Percentiles rank a stretch among this genome's conserved stretches.
phyloP scores from a whole-genome alignment of 1,284 basidiomycete species.

The Rhodotorula sp. region DNA sequence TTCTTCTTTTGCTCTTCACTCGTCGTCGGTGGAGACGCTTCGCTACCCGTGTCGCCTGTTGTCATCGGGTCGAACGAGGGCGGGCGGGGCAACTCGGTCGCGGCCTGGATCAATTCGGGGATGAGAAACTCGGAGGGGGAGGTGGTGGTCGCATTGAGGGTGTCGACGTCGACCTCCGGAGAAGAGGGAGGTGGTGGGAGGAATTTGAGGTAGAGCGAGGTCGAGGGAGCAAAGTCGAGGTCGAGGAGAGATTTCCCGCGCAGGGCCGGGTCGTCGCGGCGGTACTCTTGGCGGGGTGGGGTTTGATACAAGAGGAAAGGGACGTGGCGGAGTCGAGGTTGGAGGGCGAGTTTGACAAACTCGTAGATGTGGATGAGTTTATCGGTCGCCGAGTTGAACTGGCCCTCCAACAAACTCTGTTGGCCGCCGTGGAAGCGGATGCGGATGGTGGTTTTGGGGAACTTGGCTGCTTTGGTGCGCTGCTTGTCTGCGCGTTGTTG shows the following conservation, averaged over 20 bases:
- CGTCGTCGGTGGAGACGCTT: no score
- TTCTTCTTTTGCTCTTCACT: conserved; percentile 31
- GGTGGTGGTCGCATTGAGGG: conserved; percentile 33
- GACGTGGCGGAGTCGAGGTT: conserved; percentile 67
- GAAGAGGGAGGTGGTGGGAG: neutral
- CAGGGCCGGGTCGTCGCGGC: conserved; percentile 68
- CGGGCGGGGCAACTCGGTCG: conserved; percentile 63
- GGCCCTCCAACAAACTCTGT: conserved; percentile 74
- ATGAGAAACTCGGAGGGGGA: conserved; percentile 62
- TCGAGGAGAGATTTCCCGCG: conserved; percentile 66
- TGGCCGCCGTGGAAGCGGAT: conserved; percentile 69
- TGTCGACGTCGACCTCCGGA: conserved; percentile 3
- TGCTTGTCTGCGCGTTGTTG: conserved; percentile 54
- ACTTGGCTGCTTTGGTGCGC: conserved; percentile 63
- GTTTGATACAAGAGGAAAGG: conserved; percentile 79
- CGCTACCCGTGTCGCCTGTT: no score
- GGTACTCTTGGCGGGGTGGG: conserved; percentile 74
- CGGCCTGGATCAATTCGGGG: conserved; percentile 58
- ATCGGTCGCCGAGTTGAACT: conserved; percentile 65
- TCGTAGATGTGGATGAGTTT: conserved; percentile 78
- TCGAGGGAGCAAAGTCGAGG: conserved; percentile 74
- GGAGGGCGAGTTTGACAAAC: conserved; percentile 70
- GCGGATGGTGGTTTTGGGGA: conserved; percentile 80
- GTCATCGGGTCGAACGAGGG: conserved; percentile 45
- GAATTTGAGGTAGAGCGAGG: conserved; percentile 72